Evolutionary conservation across 139 green algal species (phyloP).

Genomic region (Marvania coccoides): DNA sequence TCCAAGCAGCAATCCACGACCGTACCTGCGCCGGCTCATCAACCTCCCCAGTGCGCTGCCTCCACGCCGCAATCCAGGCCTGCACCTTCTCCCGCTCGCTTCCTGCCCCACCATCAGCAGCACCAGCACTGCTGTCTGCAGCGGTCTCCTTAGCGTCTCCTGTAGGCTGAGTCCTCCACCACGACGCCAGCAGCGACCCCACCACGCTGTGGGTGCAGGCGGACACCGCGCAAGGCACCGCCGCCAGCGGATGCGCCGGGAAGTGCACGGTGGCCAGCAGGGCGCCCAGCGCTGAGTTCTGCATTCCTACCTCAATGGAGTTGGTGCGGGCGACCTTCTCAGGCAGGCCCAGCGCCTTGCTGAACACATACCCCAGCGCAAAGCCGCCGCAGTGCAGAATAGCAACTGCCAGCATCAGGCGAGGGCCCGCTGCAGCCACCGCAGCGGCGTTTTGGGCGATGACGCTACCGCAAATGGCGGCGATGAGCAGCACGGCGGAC

Average conservation of each 20-base stretch:
- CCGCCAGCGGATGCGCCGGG: constrained; percentile 48
- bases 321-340: constrained; percentile 47
- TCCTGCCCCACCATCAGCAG: too few relatives aligned
- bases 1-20: too few relatives aligned
- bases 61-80: constrained; percentile 1
- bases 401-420: constrained; percentile 42
- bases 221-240: constrained; percentile 65
- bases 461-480: constrained; percentile 46
- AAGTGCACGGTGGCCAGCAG: constrained; percentile 73
- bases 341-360: constrained; percentile 26
- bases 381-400: constrained; percentile 58
- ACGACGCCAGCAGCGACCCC: constrained; percentile 49
- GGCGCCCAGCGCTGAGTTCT: constrained; percentile 62
- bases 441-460: constrained; percentile 43
- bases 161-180: constrained; percentile 42
- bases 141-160: background rate
- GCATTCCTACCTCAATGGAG: constrained; percentile 63
- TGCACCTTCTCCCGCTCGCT: background rate
- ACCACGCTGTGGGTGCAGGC: constrained; percentile 68
- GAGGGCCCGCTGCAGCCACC: constrained; percentile 20
- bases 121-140: too few relatives aligned
- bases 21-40: too few relatives aligned
- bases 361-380: constrained; percentile 41
- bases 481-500: constrained; percentile 37
- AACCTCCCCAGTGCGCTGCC: background rate